Evolutionary conservation across 2,329 filamentous ascomycete genomes (phyloP).

Genomic region (Emmonsia crescens): DNA sequence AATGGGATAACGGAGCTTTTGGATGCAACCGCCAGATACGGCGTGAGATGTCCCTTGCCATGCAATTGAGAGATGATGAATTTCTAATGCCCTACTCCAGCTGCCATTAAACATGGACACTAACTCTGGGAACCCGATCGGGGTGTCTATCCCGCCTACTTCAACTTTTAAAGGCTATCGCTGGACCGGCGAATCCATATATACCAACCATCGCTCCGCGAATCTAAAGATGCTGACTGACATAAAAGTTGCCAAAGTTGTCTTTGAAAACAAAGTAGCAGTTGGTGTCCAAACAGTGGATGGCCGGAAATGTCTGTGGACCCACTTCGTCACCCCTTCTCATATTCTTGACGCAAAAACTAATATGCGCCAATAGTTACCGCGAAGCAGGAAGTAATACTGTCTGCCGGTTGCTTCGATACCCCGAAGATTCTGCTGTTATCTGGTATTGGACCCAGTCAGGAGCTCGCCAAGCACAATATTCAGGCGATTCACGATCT

Average conservation of each 20-base stretch:
- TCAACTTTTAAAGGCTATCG: constrained; percentile 35
- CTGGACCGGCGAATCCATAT: constrained; percentile 38
- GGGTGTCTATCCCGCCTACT: constrained; percentile 37
- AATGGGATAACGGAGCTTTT: neutral
- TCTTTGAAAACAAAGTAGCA: constrained; percentile 31
- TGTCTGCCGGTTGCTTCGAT: constrained; percentile 63
- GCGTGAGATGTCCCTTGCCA: neutral
- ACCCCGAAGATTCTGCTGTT: constrained; percentile 53
- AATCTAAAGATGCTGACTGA: constrained; percentile 44
- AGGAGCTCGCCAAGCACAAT: constrained; percentile 34
- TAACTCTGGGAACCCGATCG: constrained; percentile 38
- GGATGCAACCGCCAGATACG: neutral
- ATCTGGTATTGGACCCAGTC: constrained; percentile 36
- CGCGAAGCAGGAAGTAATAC: constrained; percentile 58
- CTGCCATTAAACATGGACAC: neutral
- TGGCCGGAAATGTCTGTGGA: constrained; percentile 14
- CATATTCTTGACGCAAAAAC: neutral
- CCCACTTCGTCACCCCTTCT: too few relatives aligned
- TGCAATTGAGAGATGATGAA: neutral
- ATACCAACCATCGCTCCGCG: constrained; percentile 27
- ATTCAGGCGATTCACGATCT: constrained; percentile 43
- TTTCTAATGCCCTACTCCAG: neutral
- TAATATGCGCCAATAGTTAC: constrained; percentile 24
- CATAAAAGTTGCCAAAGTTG: constrained; percentile 32
- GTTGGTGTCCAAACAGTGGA: constrained; percentile 28